Conservation (phyloP, 768 basidiomycete genomes). For the Xerocomus brunneocitrinus region DNA sequence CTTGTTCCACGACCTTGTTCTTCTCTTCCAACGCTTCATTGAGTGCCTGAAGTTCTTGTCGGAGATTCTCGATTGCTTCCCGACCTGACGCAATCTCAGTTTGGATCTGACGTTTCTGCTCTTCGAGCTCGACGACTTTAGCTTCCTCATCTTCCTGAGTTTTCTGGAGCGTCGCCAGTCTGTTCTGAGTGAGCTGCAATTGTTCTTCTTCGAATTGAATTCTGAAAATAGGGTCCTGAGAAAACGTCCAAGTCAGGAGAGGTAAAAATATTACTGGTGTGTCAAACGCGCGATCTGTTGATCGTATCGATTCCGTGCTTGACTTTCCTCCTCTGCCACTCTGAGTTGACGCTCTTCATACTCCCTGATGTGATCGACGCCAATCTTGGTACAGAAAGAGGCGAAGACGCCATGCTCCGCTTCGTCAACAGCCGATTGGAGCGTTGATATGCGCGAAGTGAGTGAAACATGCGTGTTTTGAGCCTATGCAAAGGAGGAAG, state of each 20-base stretch:
- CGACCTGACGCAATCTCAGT: conserved; percentile 59
- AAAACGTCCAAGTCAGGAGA: neutral
- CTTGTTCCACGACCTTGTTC: conserved; percentile 68
- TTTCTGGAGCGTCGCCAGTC: conserved; percentile 51
- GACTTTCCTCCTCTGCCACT: conserved; percentile 83
- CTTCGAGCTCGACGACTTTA: conserved; percentile 50
- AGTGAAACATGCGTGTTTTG: conserved; percentile 49
- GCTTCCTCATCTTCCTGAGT: conserved; percentile 49
- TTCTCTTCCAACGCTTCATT: conserved; percentile 69
- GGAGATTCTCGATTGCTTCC: conserved; percentile 49
- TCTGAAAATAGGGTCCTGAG: conserved; percentile 35
- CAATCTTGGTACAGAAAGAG: conserved; percentile 74
- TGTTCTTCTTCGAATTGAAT: conserved; percentile 80
- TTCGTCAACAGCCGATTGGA: conserved; percentile 57
- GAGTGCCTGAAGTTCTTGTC: conserved; percentile 55
- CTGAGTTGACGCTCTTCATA: conserved; percentile 92
- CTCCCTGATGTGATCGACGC: conserved; percentile 78
- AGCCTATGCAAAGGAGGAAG: conserved; percentile 37
- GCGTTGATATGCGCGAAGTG: conserved; percentile 47
- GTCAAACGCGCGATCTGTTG: conserved; percentile 81
- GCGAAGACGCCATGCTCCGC: conserved; percentile 81
- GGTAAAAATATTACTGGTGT: conserved; percentile 61
- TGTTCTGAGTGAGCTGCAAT: conserved; percentile 56
- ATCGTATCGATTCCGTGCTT: conserved; percentile 75
- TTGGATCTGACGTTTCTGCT: conserved; percentile 50